Evolutionary conservation across 2,329 filamentous ascomycete species (phyloP).

Genomic region (Claviceps fusiformis): DNA sequence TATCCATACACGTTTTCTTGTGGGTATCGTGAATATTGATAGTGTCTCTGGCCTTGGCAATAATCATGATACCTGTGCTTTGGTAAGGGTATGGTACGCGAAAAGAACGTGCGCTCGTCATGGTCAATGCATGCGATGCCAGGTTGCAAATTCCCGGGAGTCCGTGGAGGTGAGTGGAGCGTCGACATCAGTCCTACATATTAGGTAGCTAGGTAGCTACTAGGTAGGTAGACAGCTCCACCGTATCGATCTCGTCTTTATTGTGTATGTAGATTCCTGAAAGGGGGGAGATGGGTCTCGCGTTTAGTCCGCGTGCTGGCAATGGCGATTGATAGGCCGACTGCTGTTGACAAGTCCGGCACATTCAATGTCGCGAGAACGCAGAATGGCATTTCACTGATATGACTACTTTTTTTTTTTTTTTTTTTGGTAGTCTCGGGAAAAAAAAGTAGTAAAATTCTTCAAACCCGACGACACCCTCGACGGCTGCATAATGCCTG

Average conservation of each 20-base stretch:
- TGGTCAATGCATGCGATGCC: background rate
- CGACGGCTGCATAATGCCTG: too few relatives aligned
- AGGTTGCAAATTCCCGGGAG: background rate
- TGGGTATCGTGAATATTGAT: background rate
- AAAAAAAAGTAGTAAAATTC: too few relatives aligned
- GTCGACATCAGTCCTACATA: background rate
- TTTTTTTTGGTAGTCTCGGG: too few relatives aligned
- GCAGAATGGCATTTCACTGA: background rate
- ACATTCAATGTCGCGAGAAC: background rate
- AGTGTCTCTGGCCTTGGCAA: background rate
- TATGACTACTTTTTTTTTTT: too few relatives aligned
- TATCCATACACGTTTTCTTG: background rate
- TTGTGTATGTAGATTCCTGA: background rate
- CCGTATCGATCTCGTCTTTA: background rate
- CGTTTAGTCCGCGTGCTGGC: background rate
- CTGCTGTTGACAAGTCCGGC: background rate
- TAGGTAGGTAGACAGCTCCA: too few relatives aligned
- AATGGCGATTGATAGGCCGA: background rate
- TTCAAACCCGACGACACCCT: too few relatives aligned
- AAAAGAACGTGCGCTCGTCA: too few relatives aligned
- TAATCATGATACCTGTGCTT: background rate
- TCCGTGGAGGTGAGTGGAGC: background rate
- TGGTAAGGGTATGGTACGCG: too few relatives aligned
- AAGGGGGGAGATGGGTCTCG: background rate
- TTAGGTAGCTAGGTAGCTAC: too few relatives aligned